phyloP scores from a whole-genome alignment of 805 yeast genomes.

The Jamesozyma rosinii region DNA sequence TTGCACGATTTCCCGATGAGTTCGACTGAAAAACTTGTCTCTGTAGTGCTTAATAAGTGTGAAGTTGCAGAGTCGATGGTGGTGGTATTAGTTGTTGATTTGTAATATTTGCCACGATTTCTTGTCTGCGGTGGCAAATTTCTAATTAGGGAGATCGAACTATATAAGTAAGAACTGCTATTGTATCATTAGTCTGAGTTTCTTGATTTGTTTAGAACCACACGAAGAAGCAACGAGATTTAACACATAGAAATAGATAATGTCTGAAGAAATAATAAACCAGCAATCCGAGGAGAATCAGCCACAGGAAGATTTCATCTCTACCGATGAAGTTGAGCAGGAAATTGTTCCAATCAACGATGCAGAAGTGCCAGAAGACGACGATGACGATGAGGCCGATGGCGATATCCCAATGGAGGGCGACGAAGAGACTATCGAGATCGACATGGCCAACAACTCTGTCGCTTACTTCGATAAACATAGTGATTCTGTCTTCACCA shows the following conservation, averaged over 20 bases:
- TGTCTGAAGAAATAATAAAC: conserved; percentile 10
- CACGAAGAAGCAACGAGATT: background rate
- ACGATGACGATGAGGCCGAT: conserved; percentile 31
- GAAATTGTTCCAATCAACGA: conserved; percentile 30
- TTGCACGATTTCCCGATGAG: background rate
- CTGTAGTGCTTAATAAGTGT: background rate
- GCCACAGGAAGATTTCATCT: conserved; percentile 33
- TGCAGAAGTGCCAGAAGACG: conserved; percentile 32
- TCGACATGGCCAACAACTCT: conserved; percentile 86
- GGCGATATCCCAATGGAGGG: conserved; percentile 24
- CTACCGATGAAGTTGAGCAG: conserved; percentile 38
- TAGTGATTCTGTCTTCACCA: conserved; percentile 72
- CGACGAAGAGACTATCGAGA: conserved; percentile 45
- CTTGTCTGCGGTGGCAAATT: background rate
- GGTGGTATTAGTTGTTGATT: background rate
- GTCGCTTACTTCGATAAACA: conserved; percentile 84
- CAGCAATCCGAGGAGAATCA: conserved; percentile 8
- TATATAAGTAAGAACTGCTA: no score
- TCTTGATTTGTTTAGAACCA: background rate
- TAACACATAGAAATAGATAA: background rate
- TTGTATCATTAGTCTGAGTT: no score
- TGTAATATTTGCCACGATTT: background rate
- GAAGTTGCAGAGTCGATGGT: background rate
- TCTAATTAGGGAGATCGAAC: background rate
- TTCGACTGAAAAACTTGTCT: background rate